These are phyloP conservation scores for Saccharomycopsis capsularis DNA, from an alignment of 805 yeast species.

Conservation along the genomic window DNA sequence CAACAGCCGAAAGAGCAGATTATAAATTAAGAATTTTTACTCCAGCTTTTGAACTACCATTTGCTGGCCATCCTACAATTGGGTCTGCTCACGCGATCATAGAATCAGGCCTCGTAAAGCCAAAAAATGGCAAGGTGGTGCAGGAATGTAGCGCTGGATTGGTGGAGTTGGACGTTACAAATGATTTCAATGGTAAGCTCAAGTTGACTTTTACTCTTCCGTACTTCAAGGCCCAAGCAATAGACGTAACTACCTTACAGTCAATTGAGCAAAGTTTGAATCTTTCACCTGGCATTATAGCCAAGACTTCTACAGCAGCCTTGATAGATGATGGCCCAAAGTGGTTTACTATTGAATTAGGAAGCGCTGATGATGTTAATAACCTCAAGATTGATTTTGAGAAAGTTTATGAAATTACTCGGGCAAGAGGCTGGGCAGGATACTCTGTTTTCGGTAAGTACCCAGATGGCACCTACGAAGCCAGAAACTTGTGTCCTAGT, in stretches of 20 bases:
- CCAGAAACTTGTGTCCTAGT: slow-evolving; percentile 39
- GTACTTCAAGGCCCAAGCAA: neutral
- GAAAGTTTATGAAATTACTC: no score
- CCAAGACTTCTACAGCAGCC: neutral
- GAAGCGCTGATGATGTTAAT: slow-evolving; percentile 30
- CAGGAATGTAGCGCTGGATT: slow-evolving; percentile 44
- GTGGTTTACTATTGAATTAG: slow-evolving; percentile 37
- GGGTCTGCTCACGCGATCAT: slow-evolving; percentile 45
- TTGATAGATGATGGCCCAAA: slow-evolving; percentile 4
- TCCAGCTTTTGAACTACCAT: slow-evolving; percentile 42
- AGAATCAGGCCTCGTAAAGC: slow-evolving; percentile 31
- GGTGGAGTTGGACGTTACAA: slow-evolving; percentile 29
- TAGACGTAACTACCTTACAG: neutral
- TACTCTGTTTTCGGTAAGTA: no score
- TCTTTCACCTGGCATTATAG: neutral
- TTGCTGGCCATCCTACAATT: slow-evolving; percentile 61
- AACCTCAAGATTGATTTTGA: no score
- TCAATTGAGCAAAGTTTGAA: neutral
- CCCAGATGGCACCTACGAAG: slow-evolving; percentile 27
- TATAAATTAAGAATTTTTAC: slow-evolving; percentile 46
- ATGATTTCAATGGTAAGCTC: neutral
- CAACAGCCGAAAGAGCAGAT: slow-evolving; percentile 35
- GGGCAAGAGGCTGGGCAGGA: no score
- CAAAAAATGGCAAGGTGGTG: slow-evolving; percentile 26
- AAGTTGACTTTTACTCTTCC: slow-evolving; percentile 1